phyloP scores from a whole-genome alignment of 129 eudicot genomes.

The Pulicaria dysenterica region DNA sequence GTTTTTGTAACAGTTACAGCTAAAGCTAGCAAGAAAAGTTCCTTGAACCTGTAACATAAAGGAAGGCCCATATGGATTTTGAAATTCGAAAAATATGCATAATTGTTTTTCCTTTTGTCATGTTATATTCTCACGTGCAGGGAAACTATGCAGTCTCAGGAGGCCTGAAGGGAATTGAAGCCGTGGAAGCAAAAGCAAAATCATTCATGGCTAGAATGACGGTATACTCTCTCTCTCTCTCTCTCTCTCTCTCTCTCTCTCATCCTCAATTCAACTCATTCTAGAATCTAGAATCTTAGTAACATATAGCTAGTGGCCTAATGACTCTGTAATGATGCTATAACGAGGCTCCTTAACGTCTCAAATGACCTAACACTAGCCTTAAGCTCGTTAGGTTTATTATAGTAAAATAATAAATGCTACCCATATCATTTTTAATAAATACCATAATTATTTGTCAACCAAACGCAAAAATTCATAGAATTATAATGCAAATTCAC shows the following conservation, averaged over 20 bases:
- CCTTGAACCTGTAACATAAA: not conserved
- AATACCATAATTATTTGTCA: no score
- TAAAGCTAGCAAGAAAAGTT: not conserved
- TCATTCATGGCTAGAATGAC: constrained; percentile 98
- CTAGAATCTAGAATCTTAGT: not conserved
- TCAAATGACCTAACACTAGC: no score
- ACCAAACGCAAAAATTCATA: no score
- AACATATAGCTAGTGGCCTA: not conserved
- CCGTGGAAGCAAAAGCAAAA: constrained; percentile 94
- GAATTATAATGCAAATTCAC: no score
- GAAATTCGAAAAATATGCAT: not conserved
- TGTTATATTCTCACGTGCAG: constrained; percentile 38
- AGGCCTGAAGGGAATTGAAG: constrained; percentile 94
- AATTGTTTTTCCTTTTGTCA: not conserved
- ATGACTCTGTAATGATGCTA: no score
- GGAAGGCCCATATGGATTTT: not conserved
- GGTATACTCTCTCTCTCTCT: constrained; percentile 33
- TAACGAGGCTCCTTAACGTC: no score
- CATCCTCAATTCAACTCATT: not conserved
- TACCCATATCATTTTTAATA: no score
- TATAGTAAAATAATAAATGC: no score
- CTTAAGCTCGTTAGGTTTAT: no score
- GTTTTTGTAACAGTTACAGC: not conserved
- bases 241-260: not conserved
- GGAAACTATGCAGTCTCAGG: constrained; percentile 98